Evolutionary conservation across 805 yeast species (phyloP), one percentile per base, ranked within the genome.

Genomic region (Nakazawaea sp.): DNA sequence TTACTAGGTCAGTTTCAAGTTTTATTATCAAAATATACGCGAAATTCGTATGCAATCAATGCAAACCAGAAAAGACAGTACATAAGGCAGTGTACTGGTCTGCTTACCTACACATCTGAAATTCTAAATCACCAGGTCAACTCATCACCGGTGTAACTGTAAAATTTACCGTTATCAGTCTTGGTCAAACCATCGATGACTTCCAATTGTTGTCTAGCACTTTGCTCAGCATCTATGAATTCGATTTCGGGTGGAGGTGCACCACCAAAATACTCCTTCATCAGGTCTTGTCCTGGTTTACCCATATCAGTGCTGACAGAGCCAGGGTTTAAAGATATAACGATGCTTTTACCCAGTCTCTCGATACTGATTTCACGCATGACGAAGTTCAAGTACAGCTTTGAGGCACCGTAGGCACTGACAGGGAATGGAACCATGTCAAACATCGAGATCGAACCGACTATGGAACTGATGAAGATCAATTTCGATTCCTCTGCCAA

Each of bases 261-360:
- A 27, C 16, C 29, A 27, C 7, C 7, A 12, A n/a, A n/a, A n/a
- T n/a, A n/a, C n/a, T 27, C 6, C 8, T n/a, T 7, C 29, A 27
- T 27, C 7, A 9, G 10, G 7, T 7, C 24, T 8, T 7, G 10
- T 8, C 7, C 7, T 8, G 10, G 13, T 12, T 9, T 33, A 3
- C 51, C 55, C 57, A 56, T 52, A 32, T 63, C 67, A 26, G 61
- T 59, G 11, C 38, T 15, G 11, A 64, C 66, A 11, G 50, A 26
- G 27, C 71, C 69, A 1, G 71, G 71, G 37, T 56, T 59, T 11
- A 61, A 12, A 7, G 62, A 44, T 16, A 60, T 43, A 28, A 56
- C 52, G n/a, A 29, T 29, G 16, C 24, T 11, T 10, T 48, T 51
- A 36, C 61, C 65, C 20, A 17, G 7, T 28, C 56, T 43, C 38